phyloP scores from a whole-genome alignment of 805 yeast species.

The Blastobotrys muscicola region DNA sequence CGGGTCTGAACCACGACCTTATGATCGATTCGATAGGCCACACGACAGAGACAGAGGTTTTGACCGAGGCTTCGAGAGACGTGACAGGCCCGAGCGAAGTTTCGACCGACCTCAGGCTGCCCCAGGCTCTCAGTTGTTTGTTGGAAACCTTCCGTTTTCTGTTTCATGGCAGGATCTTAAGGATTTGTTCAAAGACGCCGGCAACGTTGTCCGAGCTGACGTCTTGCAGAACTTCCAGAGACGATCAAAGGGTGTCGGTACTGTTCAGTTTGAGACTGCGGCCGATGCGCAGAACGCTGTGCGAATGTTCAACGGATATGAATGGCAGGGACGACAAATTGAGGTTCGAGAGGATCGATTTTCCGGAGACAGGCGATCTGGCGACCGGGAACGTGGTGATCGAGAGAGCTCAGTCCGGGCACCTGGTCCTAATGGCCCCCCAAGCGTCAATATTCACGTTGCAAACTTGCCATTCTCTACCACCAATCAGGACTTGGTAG shows the following conservation, averaged over 20 bases:
- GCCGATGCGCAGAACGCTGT: slow-evolving; percentile 70
- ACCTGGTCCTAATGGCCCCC: slow-evolving; percentile 44
- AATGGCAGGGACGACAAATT: slow-evolving; percentile 63
- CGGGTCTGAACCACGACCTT: slow-evolving; percentile 5
- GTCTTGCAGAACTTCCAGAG: slow-evolving; percentile 58
- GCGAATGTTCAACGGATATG: slow-evolving; percentile 56
- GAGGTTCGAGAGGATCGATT: slow-evolving; percentile 71
- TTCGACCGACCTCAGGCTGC: slow-evolving; percentile 15
- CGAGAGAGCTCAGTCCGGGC: neutral
- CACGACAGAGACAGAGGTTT: slow-evolving; percentile 11
- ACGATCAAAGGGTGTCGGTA: slow-evolving; percentile 79
- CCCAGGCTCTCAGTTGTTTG: slow-evolving; percentile 48
- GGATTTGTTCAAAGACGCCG: slow-evolving; percentile 71
- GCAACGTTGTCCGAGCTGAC: slow-evolving; percentile 76
- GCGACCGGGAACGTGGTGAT: slow-evolving; percentile 6
- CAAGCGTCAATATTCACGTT: slow-evolving; percentile 54
- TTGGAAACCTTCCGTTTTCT: slow-evolving; percentile 77
- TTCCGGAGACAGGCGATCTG: slow-evolving; percentile 13
- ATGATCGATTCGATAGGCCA: neutral
- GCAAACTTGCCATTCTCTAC: slow-evolving; percentile 84
- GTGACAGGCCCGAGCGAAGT: slow-evolving; percentile 3
- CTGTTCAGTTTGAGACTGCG: slow-evolving; percentile 55
- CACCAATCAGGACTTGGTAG: slow-evolving; percentile 73
- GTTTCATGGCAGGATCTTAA: slow-evolving; percentile 76
- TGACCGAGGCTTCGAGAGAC: slow-evolving; percentile 2